Evolutionary conservation across 2,329 filamentous ascomycete genomes (phyloP).

Genomic region (Beauveria australis): DNA sequence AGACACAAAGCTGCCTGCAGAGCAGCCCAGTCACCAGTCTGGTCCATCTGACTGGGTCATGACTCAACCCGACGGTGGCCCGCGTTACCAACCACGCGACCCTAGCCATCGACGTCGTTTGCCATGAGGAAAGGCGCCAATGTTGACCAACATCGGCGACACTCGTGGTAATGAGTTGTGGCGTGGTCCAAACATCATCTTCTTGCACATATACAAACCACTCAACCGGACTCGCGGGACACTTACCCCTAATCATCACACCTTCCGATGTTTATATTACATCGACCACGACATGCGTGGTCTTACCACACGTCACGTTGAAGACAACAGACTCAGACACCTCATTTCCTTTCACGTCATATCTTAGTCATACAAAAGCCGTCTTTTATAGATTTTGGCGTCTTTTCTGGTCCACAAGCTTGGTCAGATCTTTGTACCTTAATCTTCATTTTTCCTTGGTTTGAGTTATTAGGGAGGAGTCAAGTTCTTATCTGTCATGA

Average conservation of each 20-base stretch:
- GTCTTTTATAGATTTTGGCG: slow-evolving; percentile 28
- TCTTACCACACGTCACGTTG: slow-evolving; percentile 6
- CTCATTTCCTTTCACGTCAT: slow-evolving; percentile 2
- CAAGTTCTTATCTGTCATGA: neutral
- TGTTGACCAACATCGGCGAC: slow-evolving; percentile 5
- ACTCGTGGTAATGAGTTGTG: slow-evolving; percentile 7
- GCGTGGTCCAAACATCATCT: slow-evolving; percentile 12
- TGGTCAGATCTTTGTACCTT: slow-evolving; percentile 5
- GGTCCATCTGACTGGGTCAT: slow-evolving; percentile 44
- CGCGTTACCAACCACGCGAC: slow-evolving; percentile 36
- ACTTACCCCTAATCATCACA: slow-evolving; percentile 1
- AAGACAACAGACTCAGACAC: slow-evolving; percentile 4
- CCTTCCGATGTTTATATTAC: slow-evolving; percentile 1
- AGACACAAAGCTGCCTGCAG: slow-evolving; percentile 53
- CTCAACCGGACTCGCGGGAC: neutral
- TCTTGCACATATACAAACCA: slow-evolving; percentile 12
- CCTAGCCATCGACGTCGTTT: slow-evolving; percentile 32
- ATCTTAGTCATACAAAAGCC: slow-evolving; percentile 9
- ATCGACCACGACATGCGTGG: slow-evolving; percentile 1
- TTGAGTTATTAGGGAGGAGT: neutral
- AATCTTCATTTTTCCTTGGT: slow-evolving; percentile 1
- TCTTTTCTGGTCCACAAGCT: slow-evolving; percentile 16
- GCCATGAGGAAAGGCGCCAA: slow-evolving; percentile 19
- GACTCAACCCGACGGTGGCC: slow-evolving; percentile 36
- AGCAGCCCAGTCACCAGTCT: slow-evolving; percentile 46